Base-by-base conservation (phyloP, 83 land plant genomes). In the Diphasiastrum complanatum region DNA sequence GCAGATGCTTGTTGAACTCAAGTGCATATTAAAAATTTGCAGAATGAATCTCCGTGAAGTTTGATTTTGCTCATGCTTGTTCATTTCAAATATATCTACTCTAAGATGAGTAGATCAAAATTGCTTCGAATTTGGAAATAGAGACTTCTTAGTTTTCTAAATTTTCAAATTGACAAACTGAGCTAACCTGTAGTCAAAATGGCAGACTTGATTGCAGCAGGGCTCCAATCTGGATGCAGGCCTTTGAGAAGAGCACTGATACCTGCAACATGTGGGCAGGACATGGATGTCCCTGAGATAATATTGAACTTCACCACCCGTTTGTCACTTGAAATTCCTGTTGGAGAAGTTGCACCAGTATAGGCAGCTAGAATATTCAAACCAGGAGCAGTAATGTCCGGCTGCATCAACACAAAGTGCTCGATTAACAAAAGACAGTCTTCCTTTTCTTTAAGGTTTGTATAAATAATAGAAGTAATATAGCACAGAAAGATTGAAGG, bases 231-330 rank as follows among this genome's bases (percentile, higher is more conserved):
- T 2, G 92, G 92, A 57, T 87, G 76, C 10, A 75, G 46, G 61
- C 87, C 77, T 35, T 66, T 76, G 54, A 87, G 69, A 30, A 81
- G 82, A 0, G 81, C 81, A 22, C 75, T 83, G 0, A 75, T 72
- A 0, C 71, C 87, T 3, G 81, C 68, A 1, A 81, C 78, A 56
- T 87, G 92, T 20, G 92, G 92, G 60, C 85, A 81, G 3, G 92
- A 68, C 92, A 87, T 87, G 12, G 92, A 87, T 3, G 92, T 87
- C 18, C 92, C 92, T 0, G 92, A 87, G 0, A 61, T 6, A 25
- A n/a, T n/a, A n/a, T n/a, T n/a, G n/a, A n/a, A n/a, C n/a, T n/a
- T n/a, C n/a, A n/a, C n/a, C n/a, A n/a, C n/a, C n/a, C n/a, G n/a
- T n/a, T n/a, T n/a, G n/a, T n/a, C n/a, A n/a, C n/a, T n/a, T n/a